A percentile compares a stretch with the other conserved stretches of the same genome.
These are phyloP conservation scores for Kluyveromyces lactis DNA, from an alignment of 805 yeast species.

Conservation along the genomic window DNA sequence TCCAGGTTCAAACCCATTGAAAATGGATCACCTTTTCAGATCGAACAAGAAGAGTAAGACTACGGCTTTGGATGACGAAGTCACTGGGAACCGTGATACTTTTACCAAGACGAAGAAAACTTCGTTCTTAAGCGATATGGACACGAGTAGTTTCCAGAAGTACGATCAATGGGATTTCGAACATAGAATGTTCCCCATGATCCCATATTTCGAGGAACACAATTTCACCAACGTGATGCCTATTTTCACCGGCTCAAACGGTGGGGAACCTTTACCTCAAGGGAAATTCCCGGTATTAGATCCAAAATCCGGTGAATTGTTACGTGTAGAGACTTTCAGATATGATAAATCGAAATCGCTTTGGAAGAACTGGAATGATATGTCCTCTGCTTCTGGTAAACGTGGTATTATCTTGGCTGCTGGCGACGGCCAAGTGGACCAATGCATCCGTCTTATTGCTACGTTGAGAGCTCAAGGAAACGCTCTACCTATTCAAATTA, in stretches of 20 bases:
- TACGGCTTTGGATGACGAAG: neutral
- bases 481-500: conserved; percentile 34
- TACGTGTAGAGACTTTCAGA: neutral
- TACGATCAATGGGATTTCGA: conserved; percentile 17
- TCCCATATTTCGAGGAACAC: conserved; percentile 8
- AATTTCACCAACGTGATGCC: conserved; percentile 14
- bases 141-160: neutral
- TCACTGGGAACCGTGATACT: neutral
- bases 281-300: conserved; percentile 9
- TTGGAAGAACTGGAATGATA: conserved; percentile 14
- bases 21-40: neutral
- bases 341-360: conserved; percentile 11
- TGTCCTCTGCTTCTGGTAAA: conserved; percentile 9
- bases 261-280: conserved; percentile 3
- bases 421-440: conserved; percentile 21
- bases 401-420: conserved; percentile 17
- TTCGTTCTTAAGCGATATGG: neutral
- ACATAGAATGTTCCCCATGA: conserved; percentile 18
- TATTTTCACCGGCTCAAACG: conserved; percentile 8
- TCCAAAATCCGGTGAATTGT: neutral
- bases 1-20: conserved; percentile 2
- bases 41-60: neutral
- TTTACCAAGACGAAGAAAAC: neutral
- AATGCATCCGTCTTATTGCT: conserved; percentile 32
- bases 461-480: conserved; percentile 31